Conservation (phyloP, 768 basidiomycete species). For the Lactarius quietus region DNA sequence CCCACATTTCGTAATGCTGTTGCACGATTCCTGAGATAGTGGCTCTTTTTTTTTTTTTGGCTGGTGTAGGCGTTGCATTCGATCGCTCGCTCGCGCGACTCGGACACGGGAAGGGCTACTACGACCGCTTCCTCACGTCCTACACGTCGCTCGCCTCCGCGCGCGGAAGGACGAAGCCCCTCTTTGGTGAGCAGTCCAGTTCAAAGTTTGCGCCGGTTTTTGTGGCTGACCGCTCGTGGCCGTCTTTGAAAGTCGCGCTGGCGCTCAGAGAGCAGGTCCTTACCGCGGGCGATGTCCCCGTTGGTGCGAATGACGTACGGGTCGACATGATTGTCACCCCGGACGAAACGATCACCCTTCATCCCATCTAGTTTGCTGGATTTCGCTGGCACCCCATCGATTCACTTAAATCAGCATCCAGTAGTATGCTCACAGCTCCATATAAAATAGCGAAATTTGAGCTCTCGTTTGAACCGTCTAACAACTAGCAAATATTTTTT, state of each 20-base stretch:
- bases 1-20: background rate
- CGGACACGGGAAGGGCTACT: conserved; percentile 83
- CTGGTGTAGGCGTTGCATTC: conserved; percentile 62
- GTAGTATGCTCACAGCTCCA: background rate
- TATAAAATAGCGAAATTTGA: background rate
- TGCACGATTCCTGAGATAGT: background rate
- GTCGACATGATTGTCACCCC: conserved; percentile 59
- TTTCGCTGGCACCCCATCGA: background rate
- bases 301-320: conserved; percentile 56
- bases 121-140: conserved; percentile 65
- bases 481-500: too few species aligned
- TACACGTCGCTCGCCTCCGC: conserved; percentile 39
- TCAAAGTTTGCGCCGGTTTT: background rate
- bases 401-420: background rate
- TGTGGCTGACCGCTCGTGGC: conserved; percentile 12
- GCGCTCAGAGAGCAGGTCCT: conserved; percentile 62
- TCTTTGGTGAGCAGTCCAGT: conserved; percentile 48
- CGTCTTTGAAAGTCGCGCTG: conserved; percentile 54
- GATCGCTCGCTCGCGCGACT: conserved; percentile 64
- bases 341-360: conserved; percentile 34
- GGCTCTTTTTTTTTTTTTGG: background rate
- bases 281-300: conserved; percentile 49
- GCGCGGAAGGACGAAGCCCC: conserved; percentile 44
- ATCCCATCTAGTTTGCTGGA: background rate
- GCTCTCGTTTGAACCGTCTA: background rate